These are phyloP conservation scores for Boletus reticulatus DNA, from an alignment of 768 basidiomycete genomes.

Conservation along the genomic window DNA sequence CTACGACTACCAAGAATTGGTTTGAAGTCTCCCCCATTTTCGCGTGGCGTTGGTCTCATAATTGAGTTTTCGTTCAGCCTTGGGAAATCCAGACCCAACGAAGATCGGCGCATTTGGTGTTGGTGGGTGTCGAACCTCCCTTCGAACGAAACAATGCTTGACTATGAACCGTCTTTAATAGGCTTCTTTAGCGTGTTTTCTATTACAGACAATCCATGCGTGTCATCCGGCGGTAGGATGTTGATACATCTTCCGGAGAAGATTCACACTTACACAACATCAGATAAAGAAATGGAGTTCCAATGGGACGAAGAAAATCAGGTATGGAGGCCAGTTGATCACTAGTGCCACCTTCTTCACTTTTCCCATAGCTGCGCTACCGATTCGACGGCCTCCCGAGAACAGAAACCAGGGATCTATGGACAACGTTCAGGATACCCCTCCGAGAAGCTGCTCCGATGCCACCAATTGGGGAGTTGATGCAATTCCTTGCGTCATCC, in stretches of 20 bases:
- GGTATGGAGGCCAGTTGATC: background rate
- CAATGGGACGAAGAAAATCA: background rate
- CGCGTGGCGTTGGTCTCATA: background rate
- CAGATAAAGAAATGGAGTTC: background rate
- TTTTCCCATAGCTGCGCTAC: background rate
- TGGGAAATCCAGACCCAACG: background rate
- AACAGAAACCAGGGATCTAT: slow-evolving; percentile 33
- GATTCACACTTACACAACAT: too few species aligned
- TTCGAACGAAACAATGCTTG: background rate
- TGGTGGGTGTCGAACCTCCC: background rate
- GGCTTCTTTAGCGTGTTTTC: slow-evolving; percentile 79
- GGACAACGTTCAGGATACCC: slow-evolving; percentile 87
- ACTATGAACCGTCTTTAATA: slow-evolving; percentile 15
- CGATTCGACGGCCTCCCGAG: background rate
- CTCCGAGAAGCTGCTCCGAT: slow-evolving; percentile 75
- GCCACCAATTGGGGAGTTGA: slow-evolving; percentile 77
- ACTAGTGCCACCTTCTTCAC: background rate
- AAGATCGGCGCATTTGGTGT: slow-evolving; percentile 2
- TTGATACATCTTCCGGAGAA: background rate
- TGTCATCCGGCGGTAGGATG: slow-evolving; percentile 62
- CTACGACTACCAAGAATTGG: background rate
- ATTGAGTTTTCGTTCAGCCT: background rate
- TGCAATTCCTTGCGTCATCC: slow-evolving; percentile 85
- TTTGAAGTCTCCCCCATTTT: background rate
- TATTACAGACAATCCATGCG: slow-evolving; percentile 74